These are phyloP conservation scores for Simplicillium aogashimaense DNA, from an alignment of 2,329 filamentous ascomycete genomes.

Conservation along the genomic window DNA sequence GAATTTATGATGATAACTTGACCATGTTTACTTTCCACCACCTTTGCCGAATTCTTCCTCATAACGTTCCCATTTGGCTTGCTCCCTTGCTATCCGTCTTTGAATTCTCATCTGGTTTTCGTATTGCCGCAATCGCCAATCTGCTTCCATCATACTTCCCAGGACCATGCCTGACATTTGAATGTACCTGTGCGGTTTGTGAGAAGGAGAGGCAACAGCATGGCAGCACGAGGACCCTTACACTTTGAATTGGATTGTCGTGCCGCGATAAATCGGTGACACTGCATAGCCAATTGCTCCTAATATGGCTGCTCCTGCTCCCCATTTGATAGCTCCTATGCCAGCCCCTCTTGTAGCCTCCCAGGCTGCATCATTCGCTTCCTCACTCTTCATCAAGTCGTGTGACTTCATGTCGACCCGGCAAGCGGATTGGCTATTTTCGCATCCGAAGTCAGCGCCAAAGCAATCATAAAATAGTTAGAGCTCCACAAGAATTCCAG, in stretches of 20 bases:
- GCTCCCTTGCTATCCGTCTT: conserved; percentile 52
- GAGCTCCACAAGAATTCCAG: too few species aligned
- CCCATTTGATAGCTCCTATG: conserved; percentile 63
- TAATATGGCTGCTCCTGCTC: conserved; percentile 51
- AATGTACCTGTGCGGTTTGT: conserved; percentile 47
- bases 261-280: conserved; percentile 61
- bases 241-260: conserved; percentile 72
- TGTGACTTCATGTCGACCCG: conserved; percentile 32
- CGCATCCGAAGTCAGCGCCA: too few species aligned
- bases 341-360: conserved; percentile 59
- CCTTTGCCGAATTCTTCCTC: conserved; percentile 48
- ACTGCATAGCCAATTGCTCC: conserved; percentile 52
- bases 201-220: too few species aligned
- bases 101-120: conserved; percentile 56
- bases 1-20: too few species aligned
- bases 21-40: conserved; percentile 19
- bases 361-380: conserved; percentile 61
- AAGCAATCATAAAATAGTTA: too few species aligned
- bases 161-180: conserved; percentile 83
- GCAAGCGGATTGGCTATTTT: too few species aligned
- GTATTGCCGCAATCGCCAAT: conserved; percentile 55
- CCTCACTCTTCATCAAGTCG: conserved; percentile 51
- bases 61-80: conserved; percentile 58
- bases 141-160: conserved; percentile 68
- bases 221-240: conserved; percentile 27